Conservation (phyloP, 257 asterid species). For the Solanum sejunctum region DNA sequence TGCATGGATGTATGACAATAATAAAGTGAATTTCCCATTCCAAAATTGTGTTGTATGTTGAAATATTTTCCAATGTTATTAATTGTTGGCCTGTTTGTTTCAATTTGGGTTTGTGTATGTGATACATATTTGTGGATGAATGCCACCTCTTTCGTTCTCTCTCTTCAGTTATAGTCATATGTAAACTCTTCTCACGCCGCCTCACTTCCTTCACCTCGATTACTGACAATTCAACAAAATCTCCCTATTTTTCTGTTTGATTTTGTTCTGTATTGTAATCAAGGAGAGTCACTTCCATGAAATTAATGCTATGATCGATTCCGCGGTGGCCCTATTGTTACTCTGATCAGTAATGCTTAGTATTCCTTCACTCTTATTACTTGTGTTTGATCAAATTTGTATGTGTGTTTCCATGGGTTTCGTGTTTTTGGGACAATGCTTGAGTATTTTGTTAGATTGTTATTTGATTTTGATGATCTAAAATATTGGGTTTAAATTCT, state of each 20-base stretch:
- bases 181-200: constrained; percentile 4
- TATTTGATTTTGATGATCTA: not conserved
- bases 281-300: not conserved
- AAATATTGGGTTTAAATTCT: not conserved
- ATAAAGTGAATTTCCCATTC: not conserved
- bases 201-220: not conserved
- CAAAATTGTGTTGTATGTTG: not conserved
- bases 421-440: not conserved
- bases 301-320: not conserved
- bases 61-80: not conserved
- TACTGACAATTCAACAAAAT: not conserved
- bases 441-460: not conserved
- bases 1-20: not conserved
- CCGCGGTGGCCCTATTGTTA: not conserved
- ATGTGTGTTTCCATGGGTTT: not conserved
- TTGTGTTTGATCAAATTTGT: not conserved
- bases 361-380: not conserved
- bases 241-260: not conserved
- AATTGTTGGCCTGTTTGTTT: not conserved
- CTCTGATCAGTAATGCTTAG: not conserved
- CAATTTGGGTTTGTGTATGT: not conserved
- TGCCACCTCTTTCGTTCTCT: constrained; percentile 1
- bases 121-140: not conserved
- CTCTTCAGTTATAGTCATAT: not conserved
- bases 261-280: not conserved